These are phyloP conservation scores for Solanum sejunctum DNA, from an alignment of 257 asterid species.

Conservation along the genomic window DNA sequence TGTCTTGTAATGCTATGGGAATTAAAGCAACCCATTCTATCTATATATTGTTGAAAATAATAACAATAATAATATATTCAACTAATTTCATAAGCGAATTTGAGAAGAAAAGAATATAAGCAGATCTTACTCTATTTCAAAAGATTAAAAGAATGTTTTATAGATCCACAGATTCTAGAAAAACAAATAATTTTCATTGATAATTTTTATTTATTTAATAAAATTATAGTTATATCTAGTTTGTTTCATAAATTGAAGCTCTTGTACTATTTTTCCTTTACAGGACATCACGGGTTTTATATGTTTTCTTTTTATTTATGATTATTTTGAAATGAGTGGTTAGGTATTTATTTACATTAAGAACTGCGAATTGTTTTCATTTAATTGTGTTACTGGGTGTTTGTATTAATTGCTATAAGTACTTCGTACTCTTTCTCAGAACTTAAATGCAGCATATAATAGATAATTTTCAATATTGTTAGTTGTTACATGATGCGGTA, in stretches of 20 bases:
- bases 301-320: neutral
- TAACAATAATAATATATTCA: neutral
- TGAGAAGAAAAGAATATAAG: accelerated
- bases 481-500: too few relatives aligned
- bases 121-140: neutral
- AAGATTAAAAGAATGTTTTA: neutral
- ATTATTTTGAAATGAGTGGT: neutral
- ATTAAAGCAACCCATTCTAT: neutral
- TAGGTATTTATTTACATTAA: neutral
- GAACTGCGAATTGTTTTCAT: neutral
- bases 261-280: neutral
- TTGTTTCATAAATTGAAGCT: neutral
- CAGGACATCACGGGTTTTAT: neutral
- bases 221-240: neutral
- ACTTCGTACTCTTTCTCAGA: neutral
- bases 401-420: neutral
- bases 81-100: accelerated
- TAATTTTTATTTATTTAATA: too few relatives aligned
- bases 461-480: neutral
- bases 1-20: neutral
- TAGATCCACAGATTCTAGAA: neutral
- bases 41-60: neutral
- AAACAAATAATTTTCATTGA: neutral
- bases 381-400: neutral
- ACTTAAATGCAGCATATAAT: neutral